A percentile compares a stretch with the other conserved stretches of the same genome.
These are phyloP conservation scores for Mortierella sp. DNA, from an alignment of 371 early-diverging fungal species.

Conservation along the genomic window DNA sequence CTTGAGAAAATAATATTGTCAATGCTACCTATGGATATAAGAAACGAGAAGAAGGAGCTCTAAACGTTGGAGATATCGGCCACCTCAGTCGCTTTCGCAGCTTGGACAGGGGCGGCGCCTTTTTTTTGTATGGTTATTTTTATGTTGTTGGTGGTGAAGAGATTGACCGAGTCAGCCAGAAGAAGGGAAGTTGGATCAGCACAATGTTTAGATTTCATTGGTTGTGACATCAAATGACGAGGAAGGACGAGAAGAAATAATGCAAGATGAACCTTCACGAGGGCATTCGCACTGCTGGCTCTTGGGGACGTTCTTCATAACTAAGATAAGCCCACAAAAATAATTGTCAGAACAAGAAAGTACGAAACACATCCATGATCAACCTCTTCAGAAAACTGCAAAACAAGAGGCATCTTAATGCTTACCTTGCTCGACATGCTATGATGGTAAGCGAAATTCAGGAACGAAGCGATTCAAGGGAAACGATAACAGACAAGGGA, in stretches of 20 bases:
- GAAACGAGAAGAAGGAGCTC: too few species aligned
- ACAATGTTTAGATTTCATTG: not conserved
- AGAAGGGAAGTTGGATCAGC: constrained; percentile 5
- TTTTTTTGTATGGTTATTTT: too few species aligned
- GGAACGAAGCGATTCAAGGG: too few species aligned
- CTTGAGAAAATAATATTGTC: too few species aligned
- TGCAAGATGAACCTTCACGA: constrained; percentile 52
- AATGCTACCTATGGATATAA: too few species aligned
- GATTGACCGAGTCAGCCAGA: too few species aligned
- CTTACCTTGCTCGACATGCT: constrained; percentile 50
- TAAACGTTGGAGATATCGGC: too few species aligned
- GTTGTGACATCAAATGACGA: constrained; percentile 10
- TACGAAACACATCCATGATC: not conserved
- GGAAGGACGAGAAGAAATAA: constrained; percentile 38
- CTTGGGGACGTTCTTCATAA: constrained; percentile 53
- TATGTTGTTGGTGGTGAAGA: too few species aligned
- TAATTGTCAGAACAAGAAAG: not conserved
- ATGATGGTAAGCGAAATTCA: not conserved
- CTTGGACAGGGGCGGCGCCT: too few species aligned
- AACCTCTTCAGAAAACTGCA: not conserved
- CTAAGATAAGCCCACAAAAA: not conserved
- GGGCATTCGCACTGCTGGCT: constrained; percentile 51
- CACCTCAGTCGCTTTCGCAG: too few species aligned
- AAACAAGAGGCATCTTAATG: not conserved
- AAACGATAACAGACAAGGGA: not conserved